Percentiles rank a stretch among this genome's conserved stretches.
These are phyloP conservation scores for Chrysosporium keratinophilum DNA, from an alignment of 2,329 filamentous ascomycete species.

Conservation along the genomic window DNA sequence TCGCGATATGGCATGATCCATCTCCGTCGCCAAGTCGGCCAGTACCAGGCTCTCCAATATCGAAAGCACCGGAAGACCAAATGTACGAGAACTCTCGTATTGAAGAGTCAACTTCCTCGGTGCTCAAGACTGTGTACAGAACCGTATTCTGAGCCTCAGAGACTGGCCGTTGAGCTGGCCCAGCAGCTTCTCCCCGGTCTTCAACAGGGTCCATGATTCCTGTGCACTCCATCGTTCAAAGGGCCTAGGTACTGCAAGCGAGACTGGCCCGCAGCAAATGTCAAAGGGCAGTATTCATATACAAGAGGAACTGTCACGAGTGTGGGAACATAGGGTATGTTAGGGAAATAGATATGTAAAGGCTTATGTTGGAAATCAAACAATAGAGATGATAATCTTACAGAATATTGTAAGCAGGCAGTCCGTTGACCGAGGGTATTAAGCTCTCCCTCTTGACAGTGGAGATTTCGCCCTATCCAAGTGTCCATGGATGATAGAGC, in stretches of 20 bases:
- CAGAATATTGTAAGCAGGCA: background rate
- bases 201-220: background rate
- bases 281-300: background rate
- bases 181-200: background rate
- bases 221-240: background rate
- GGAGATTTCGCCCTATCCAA: background rate
- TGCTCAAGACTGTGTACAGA: conserved; percentile 8
- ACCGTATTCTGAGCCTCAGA: conserved; percentile 2
- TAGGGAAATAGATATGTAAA: background rate
- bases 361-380: background rate
- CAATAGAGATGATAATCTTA: background rate
- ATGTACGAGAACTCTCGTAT: conserved; percentile 14
- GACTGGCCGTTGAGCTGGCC: background rate
- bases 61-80: conserved; percentile 10
- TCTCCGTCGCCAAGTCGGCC: conserved; percentile 4
- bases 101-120: conserved; percentile 8
- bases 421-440: background rate
- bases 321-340: background rate
- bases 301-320: background rate
- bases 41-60: conserved; percentile 9
- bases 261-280: background rate
- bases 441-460: background rate
- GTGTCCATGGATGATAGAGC: background rate
- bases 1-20: conserved; percentile 10
- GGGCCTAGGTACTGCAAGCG: background rate